phyloP scores from a whole-genome alignment of 305 asterid species.

The Nicotiana rustica region DNA sequence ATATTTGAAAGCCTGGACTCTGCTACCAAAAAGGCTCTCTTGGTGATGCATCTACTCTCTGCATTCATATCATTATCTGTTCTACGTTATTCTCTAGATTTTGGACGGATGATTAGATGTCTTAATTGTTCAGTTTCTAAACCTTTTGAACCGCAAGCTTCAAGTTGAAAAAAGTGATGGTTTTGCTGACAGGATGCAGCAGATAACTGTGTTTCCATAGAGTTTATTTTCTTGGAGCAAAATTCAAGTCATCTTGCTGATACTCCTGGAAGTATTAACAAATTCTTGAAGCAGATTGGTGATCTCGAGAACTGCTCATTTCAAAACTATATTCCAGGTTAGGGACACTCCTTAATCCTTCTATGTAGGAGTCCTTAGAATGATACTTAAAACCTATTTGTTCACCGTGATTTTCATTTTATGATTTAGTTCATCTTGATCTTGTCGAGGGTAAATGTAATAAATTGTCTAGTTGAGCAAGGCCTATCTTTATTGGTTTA shows the following conservation, averaged over 20 bases:
- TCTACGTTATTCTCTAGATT: conserved; percentile 22
- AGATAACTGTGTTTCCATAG: conserved; percentile 69
- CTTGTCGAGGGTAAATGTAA: background rate
- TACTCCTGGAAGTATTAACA: conserved; percentile 55
- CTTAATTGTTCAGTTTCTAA: background rate
- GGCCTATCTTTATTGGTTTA: background rate
- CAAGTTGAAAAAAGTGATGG: conserved; percentile 37
- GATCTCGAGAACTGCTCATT: conserved; percentile 78
- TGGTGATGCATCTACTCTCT: conserved; percentile 59
- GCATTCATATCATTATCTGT: conserved; percentile 10
- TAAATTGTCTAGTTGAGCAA: conserved; percentile 19
- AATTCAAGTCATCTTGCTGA: conserved; percentile 62
- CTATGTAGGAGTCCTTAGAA: background rate
- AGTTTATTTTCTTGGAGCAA: conserved; percentile 74
- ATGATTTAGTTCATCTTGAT: background rate
- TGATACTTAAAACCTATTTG: background rate
- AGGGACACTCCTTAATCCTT: conserved; percentile 34
- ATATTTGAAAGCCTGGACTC: conserved; percentile 60
- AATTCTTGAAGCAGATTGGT: conserved; percentile 64
- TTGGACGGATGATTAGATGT: conserved; percentile 7
- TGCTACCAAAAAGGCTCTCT: conserved; percentile 63
- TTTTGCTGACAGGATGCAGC: conserved; percentile 75
- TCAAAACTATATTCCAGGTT: conserved; percentile 76
- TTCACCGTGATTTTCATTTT: conserved; percentile 16
- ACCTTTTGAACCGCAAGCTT: conserved; percentile 18